These are phyloP conservation scores for Lipomyces sp. DNA, from an alignment of 805 yeast species.

Conservation along the genomic window DNA sequence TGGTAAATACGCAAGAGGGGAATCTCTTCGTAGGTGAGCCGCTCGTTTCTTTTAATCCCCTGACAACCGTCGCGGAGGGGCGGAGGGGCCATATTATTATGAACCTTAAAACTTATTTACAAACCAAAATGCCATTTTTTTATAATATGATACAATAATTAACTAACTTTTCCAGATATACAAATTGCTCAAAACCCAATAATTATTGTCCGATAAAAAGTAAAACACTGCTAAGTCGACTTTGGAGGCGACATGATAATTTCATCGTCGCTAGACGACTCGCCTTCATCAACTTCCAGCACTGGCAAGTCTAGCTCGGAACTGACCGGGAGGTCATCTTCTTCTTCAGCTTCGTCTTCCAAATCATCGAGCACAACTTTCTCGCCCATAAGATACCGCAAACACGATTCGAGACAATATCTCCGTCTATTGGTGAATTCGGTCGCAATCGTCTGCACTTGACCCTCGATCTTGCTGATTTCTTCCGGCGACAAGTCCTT, in stretches of 20 bases:
- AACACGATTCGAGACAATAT: slow-evolving; percentile 79
- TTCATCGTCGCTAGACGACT: slow-evolving; percentile 29
- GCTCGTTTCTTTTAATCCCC: too few relatives aligned
- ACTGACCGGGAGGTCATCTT: slow-evolving; percentile 1
- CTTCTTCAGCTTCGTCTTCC: background rate
- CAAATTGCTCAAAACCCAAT: too few relatives aligned
- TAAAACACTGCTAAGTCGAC: background rate
- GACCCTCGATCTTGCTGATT: slow-evolving; percentile 56
- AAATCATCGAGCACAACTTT: slow-evolving; percentile 20
- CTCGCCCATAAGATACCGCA: slow-evolving; percentile 82
- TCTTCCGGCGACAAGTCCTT: slow-evolving; percentile 62
- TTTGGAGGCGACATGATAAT: slow-evolving; percentile 24
- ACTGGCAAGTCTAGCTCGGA: background rate
- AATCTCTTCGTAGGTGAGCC: too few relatives aligned
- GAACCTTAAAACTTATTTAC: too few relatives aligned
- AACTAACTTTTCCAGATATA: too few relatives aligned
- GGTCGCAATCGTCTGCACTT: slow-evolving; percentile 59
- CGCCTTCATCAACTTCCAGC: slow-evolving; percentile 17
- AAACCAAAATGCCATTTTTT: too few relatives aligned
- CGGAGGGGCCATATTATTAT: too few relatives aligned
- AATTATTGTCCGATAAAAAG: background rate
- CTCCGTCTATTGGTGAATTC: slow-evolving; percentile 60
- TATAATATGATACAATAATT: too few relatives aligned
- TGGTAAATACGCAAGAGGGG: too few relatives aligned
- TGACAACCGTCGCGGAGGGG: too few relatives aligned